These are phyloP conservation scores for Candida montana DNA, from an alignment of 805 yeast genomes.

Conservation along the genomic window DNA sequence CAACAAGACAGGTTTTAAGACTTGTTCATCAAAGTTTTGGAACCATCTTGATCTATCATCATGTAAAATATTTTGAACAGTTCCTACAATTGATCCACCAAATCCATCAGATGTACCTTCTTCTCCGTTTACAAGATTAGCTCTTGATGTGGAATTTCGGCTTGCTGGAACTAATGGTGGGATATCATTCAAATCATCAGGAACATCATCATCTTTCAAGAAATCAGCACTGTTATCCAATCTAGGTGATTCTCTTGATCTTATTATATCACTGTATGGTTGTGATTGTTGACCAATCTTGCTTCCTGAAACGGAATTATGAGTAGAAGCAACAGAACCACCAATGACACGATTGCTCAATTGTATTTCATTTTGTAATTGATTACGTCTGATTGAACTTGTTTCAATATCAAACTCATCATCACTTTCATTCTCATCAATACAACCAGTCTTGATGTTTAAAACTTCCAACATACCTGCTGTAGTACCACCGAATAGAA, in stretches of 20 bases:
- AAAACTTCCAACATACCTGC: slow-evolving; percentile 96
- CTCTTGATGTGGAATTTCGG: slow-evolving; percentile 5
- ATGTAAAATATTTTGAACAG: slow-evolving; percentile 29
- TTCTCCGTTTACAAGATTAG: not conserved
- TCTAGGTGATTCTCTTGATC: slow-evolving; percentile 19
- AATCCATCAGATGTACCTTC: not conserved
- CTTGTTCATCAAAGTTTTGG: slow-evolving; percentile 87
- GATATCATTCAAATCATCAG: slow-evolving; percentile 20
- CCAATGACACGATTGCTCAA: slow-evolving; percentile 3
- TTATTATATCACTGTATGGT: slow-evolving; percentile 26
- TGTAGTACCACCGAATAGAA: slow-evolving; percentile 96
- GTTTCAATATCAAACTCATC: slow-evolving; percentile 95
- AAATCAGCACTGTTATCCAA: slow-evolving; percentile 19
- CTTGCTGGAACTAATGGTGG: slow-evolving; percentile 23
- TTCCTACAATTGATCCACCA: slow-evolving; percentile 17
- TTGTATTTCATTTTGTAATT: slow-evolving; percentile 2
- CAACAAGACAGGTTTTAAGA: slow-evolving; percentile 83
- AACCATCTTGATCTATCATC: slow-evolving; percentile 90
- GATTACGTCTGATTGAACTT: slow-evolving; percentile 28
- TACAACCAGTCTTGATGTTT: slow-evolving; percentile 87
- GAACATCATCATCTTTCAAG: slow-evolving; percentile 20
- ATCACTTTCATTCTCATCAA: slow-evolving; percentile 78
- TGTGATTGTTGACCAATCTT: not conserved
- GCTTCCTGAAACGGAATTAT: not conserved
- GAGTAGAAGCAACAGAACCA: not conserved